A percentile compares a stretch with the other conserved stretches of the same genome.
phyloP scores from a whole-genome alignment of 2,329 filamentous ascomycete species.

The Colletotrichum orchidophilum region DNA sequence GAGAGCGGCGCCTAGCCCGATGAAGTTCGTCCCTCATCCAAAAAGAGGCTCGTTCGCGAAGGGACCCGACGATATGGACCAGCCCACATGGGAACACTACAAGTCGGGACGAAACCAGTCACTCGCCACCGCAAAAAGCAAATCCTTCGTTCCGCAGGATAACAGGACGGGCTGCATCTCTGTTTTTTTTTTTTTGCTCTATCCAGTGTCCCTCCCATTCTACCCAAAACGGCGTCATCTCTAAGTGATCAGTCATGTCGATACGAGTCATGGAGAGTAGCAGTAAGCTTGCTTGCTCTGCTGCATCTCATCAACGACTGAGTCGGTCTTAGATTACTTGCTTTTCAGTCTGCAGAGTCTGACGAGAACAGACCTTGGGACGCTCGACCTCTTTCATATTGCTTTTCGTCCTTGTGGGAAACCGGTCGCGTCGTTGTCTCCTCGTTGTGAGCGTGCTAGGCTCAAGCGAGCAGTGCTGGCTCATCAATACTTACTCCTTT shows the following conservation, averaged over 20 bases:
- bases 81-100: conserved; percentile 11
- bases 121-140: background rate
- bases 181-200: background rate
- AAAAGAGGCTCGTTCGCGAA: conserved; percentile 29
- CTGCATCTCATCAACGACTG: background rate
- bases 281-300: background rate
- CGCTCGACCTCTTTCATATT: background rate
- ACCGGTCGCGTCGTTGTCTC: background rate
- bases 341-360: conserved; percentile 11
- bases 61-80: conserved; percentile 27
- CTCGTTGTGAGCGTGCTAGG: background rate
- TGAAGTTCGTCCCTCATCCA: background rate
- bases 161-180: background rate
- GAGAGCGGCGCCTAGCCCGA: conserved; percentile 7
- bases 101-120: conserved; percentile 9
- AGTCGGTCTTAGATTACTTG: conserved; percentile 11
- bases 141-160: background rate
- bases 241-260: background rate
- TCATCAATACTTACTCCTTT: background rate
- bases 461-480: background rate
- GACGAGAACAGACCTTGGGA: background rate
- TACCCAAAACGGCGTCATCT: conserved; percentile 6
- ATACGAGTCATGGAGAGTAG: conserved; percentile 24
- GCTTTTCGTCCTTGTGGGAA: background rate
- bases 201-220: background rate